Percentiles rank a stretch among this genome's conserved stretches.
Conservation (phyloP, 164 flowering plant species). For the Houttuynia cordata region DNA sequence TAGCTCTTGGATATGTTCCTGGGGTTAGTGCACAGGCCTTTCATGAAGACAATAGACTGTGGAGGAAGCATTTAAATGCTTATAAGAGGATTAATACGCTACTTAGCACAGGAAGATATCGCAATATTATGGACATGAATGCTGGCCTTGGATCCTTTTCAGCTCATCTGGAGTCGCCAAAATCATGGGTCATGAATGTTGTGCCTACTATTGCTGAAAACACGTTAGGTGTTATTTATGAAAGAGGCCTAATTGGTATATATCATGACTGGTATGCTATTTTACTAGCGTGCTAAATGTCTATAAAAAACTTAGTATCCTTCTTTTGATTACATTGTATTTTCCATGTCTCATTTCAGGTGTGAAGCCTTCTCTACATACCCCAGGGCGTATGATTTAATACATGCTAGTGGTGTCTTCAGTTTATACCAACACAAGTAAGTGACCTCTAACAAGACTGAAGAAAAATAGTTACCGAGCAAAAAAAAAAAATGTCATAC, state of each 20-base stretch:
- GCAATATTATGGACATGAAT: conserved; percentile 91
- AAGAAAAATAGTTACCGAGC: too few species aligned
- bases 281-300: not conserved
- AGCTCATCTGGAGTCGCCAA: conserved; percentile 67
- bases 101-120: conserved; percentile 53
- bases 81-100: conserved; percentile 57
- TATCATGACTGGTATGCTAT: conserved; percentile 77
- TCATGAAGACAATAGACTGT: conserved; percentile 51
- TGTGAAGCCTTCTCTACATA: conserved; percentile 92
- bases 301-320: not conserved
- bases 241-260: conserved; percentile 77
- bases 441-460: conserved; percentile 11
- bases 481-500: not conserved
- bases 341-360: conserved; percentile 27
- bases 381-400: conserved; percentile 74
- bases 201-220: conserved; percentile 63
- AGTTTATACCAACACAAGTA: conserved; percentile 61
- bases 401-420: conserved; percentile 69
- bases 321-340: not conserved
- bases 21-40: conserved; percentile 53
- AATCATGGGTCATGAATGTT: conserved; percentile 90
- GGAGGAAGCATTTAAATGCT: conserved; percentile 59
- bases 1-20: conserved; percentile 44
- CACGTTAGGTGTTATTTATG: conserved; percentile 65
- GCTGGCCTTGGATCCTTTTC: conserved; percentile 86